Percentiles rank a stretch among this genome's conserved stretches.
Evolutionary conservation across 1,139 yeast species (phyloP).

Genomic region (Blastobotrys illinoisensis): DNA sequence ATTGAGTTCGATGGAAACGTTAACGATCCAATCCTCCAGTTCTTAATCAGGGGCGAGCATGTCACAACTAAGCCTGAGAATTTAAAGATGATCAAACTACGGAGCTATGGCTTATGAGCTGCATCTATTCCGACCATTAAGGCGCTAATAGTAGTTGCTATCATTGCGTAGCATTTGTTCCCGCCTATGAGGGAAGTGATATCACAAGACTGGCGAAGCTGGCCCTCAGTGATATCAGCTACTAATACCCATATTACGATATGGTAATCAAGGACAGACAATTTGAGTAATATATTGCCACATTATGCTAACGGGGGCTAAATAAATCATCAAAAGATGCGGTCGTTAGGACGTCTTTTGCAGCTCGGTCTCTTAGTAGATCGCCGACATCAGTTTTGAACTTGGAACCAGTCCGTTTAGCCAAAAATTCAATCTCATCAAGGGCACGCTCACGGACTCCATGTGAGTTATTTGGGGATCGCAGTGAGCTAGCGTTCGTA

Average conservation of each 20-base stretch:
- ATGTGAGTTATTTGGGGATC: not conserved
- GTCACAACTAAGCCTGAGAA: constrained; percentile 15
- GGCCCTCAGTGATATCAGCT: too few species aligned
- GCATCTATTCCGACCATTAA: too few species aligned
- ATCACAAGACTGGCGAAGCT: too few species aligned
- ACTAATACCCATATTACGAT: too few species aligned
- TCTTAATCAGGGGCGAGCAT: constrained; percentile 20
- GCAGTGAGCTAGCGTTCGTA: constrained; percentile 2
- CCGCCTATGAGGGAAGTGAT: too few species aligned
- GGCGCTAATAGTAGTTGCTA: too few species aligned
- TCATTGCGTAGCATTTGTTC: too few species aligned
- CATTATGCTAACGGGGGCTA: too few species aligned
- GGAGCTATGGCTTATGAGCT: constrained; percentile 20
- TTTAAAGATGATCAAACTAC: constrained; percentile 14
- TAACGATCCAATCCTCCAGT: constrained; percentile 16
- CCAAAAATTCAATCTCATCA: constrained; percentile 17
- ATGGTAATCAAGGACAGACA: too few species aligned
- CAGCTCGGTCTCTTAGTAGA: constrained; percentile 12
- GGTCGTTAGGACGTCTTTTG: constrained; percentile 6
- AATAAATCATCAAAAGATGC: not conserved
- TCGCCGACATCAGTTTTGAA: constrained; percentile 15
- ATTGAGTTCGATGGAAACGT: constrained; percentile 11
- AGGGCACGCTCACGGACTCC: constrained; percentile 11
- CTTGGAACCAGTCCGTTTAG: constrained; percentile 12
- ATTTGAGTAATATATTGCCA: too few species aligned